Percentiles rank a stretch among this genome's conserved stretches.
Evolutionary conservation across 2,329 filamentous ascomycete genomes (phyloP).

Genomic region (Cephalotrichum gorgonifer): DNA sequence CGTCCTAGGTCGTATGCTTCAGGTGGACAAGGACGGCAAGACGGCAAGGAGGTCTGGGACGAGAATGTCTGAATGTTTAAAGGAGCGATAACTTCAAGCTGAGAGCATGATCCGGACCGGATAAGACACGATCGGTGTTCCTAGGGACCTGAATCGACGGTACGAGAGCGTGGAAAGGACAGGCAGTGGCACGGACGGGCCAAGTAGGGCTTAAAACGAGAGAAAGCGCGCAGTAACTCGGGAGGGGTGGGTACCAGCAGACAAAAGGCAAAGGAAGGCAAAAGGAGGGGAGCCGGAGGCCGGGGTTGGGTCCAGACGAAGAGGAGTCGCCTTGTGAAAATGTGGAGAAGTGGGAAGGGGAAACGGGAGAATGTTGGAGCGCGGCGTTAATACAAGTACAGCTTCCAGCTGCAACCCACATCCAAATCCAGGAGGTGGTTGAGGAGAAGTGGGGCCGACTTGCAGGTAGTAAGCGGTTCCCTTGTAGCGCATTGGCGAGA

Average conservation of each 20-base stretch:
- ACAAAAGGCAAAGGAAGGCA: too few species aligned
- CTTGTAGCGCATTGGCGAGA: not conserved
- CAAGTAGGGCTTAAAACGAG: not conserved
- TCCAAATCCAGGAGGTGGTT: too few species aligned
- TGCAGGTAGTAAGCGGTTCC: not conserved
- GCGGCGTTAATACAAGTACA: too few species aligned
- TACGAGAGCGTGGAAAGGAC: not conserved
- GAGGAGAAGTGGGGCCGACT: not conserved
- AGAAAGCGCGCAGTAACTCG: not conserved
- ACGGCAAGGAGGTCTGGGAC: too few species aligned
- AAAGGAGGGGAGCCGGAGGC: not conserved
- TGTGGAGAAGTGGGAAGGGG: not conserved
- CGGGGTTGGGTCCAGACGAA: not conserved
- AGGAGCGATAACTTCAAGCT: too few species aligned
- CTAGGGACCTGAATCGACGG: not conserved
- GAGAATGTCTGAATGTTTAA: too few species aligned
- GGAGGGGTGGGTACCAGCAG: not conserved
- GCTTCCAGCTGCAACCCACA: too few species aligned
- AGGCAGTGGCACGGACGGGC: too few species aligned
- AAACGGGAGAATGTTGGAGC: not conserved
- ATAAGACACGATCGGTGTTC: not conserved
- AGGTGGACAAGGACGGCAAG: too few species aligned
- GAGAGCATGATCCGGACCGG: too few species aligned
- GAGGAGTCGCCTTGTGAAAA: not conserved
- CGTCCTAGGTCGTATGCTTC: not conserved